Evolutionary conservation across 208 protist species (phyloP), one percentile per base, ranked within the genome.

Genomic region (Herpetomonas samuelpessoai): DNA sequence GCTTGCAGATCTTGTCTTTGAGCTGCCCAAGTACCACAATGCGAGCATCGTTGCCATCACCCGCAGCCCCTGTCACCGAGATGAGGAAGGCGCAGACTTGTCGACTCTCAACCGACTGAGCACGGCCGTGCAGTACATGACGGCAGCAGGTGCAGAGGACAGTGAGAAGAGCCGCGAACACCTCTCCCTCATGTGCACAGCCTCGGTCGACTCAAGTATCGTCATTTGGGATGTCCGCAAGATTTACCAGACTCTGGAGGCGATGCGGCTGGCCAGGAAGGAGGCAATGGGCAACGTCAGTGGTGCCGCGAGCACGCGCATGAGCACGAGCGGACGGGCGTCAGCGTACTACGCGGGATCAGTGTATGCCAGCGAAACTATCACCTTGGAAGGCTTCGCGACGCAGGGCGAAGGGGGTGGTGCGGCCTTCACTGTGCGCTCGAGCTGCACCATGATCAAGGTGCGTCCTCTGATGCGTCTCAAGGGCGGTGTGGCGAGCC

Each of bases 201-300:
- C 88, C 0, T 92, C 88, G 2, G 80, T 86, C 10, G 89, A 96
- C 56, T 91, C 82, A 10, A 82, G 77, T 56, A 57, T 96, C 18
- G 78, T 89, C 3, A 68, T 96, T n/a, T 96, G 89, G 86, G 86
- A 93, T 57, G 41, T 91, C 12, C 64, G 76, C 21, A 88, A 81
- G 45, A 84, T 96, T 22, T 96, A 93, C 64, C 65, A 83, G 50
- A 61, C 77, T 7, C 44, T 96, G 3, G 84, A 91, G 57, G 72
- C 74, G 38, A 71, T 83, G 63, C 75, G 73, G 18, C 18, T 38
- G 53, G 28, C 65, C 39, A 2, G 24, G 3, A 29, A 9, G 35
- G 49, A 49, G 25, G 48, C 38, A 7, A 3, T 53, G 28, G 44
- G 38, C 51, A 31, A 18, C 27, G 30, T 57, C 41, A 18, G 39